Conservation (phyloP, 1,284 basidiomycete genomes). For the Cutaneotrichosporon curvatum region DNA sequence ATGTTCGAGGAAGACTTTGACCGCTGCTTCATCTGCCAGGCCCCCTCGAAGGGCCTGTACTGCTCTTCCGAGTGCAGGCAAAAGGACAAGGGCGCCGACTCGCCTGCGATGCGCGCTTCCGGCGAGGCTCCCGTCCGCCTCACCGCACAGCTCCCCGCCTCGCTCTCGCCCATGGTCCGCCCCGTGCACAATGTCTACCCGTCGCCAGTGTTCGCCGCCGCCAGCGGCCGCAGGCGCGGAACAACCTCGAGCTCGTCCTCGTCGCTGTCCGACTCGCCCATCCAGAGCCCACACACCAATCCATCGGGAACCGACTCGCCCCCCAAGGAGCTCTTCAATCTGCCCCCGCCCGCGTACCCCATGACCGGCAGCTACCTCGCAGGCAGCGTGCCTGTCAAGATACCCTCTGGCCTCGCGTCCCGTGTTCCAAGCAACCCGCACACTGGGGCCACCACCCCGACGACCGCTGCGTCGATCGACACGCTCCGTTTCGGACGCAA, state of each 20-base stretch:
- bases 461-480: slow-evolving; percentile 34
- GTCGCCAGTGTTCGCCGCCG: slow-evolving; percentile 28
- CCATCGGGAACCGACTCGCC: slow-evolving; percentile 34
- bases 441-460: slow-evolving; percentile 14
- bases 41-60: slow-evolving; percentile 40
- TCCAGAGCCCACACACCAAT: slow-evolving; percentile 38
- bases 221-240: slow-evolving; percentile 17
- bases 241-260: slow-evolving; percentile 28
- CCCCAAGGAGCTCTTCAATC: slow-evolving; percentile 36
- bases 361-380: slow-evolving; percentile 11
- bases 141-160: slow-evolving; percentile 32
- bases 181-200: slow-evolving; percentile 22
- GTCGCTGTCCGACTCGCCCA: slow-evolving; percentile 36
- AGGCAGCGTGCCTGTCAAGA: slow-evolving; percentile 38
- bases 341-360: slow-evolving; percentile 39
- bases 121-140: slow-evolving; percentile 24
- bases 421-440: slow-evolving; percentile 8
- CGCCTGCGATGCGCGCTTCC: slow-evolving; percentile 19
- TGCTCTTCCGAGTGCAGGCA: slow-evolving; percentile 39
- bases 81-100: slow-evolving; percentile 34
- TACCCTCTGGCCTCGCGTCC: slow-evolving; percentile 20
- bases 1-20: slow-evolving; percentile 45
- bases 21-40: slow-evolving; percentile 42
- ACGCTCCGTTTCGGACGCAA: slow-evolving; percentile 42
- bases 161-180: slow-evolving; percentile 32